Evolutionary conservation across 805 yeast genomes (phyloP).

Genomic region (Jamesozyma gamospora): DNA sequence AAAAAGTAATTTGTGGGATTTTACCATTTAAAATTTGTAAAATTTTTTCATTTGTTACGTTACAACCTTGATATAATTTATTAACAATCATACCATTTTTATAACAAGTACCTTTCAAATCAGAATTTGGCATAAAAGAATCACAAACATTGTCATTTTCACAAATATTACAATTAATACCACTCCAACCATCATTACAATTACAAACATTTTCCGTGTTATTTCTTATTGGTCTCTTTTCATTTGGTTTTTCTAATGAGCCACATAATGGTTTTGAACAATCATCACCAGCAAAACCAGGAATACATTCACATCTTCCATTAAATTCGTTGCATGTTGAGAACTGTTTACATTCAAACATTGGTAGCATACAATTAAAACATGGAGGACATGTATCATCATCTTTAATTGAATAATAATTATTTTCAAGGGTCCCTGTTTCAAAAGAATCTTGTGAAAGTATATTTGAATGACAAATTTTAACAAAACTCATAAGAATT

Average conservation of each 20-base stretch:
- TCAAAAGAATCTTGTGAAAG: no score
- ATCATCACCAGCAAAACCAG: slow-evolving; percentile 90
- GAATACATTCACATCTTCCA: slow-evolving; percentile 86
- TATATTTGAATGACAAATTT: no score
- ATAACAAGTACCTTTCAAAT: slow-evolving; percentile 80
- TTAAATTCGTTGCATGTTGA: slow-evolving; percentile 80
- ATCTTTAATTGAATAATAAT: not conserved
- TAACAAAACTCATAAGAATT: no score
- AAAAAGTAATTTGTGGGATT: slow-evolving; percentile 84
- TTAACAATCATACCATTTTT: slow-evolving; percentile 75
- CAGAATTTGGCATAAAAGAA: slow-evolving; percentile 71
- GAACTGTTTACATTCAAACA: slow-evolving; percentile 82
- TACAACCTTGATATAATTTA: slow-evolving; percentile 80
- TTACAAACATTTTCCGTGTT: slow-evolving; percentile 43
- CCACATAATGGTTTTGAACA: slow-evolving; percentile 89
- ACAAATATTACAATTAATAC: slow-evolving; percentile 90
- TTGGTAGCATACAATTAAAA: slow-evolving; percentile 89
- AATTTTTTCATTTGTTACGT: slow-evolving; percentile 84
- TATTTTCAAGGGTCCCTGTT: no score
- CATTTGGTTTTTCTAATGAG: slow-evolving; percentile 39
- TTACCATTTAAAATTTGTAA: slow-evolving; percentile 68
- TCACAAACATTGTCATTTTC: slow-evolving; percentile 65
- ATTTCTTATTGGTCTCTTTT: slow-evolving; percentile 52
- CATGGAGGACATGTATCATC: slow-evolving; percentile 70
- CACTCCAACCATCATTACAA: slow-evolving; percentile 84